These are phyloP conservation scores for Aspergillus transmontanensis DNA, from an alignment of 2,329 filamentous ascomycete genomes.

Conservation along the genomic window DNA sequence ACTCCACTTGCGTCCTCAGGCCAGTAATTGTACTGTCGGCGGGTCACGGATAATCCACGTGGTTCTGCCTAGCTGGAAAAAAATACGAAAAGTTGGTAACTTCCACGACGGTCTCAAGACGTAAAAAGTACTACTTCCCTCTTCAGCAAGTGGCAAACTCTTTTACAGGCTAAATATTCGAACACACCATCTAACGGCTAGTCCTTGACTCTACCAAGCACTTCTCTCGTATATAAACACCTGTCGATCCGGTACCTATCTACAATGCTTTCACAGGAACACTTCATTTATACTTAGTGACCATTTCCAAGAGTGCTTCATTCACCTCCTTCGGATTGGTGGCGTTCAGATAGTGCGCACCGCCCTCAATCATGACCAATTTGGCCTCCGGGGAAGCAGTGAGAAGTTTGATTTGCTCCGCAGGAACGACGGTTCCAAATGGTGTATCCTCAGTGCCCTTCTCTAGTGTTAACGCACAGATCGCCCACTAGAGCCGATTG, in stretches of 20 bases:
- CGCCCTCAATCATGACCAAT: slow-evolving; percentile 49
- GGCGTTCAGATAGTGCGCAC: slow-evolving; percentile 54
- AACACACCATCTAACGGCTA: not conserved
- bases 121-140: not conserved
- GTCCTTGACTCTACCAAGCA: not conserved
- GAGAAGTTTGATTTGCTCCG: slow-evolving; percentile 53
- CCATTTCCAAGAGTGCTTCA: slow-evolving; percentile 26
- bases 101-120: not conserved
- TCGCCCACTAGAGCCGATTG: not conserved
- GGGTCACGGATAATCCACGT: not conserved
- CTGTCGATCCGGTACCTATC: not conserved
- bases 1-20: slow-evolving; percentile 1
- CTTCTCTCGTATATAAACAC: not conserved
- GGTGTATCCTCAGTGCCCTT: slow-evolving; percentile 23
- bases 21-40: not conserved
- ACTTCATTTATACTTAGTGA: slow-evolving; percentile 24
- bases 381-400: slow-evolving; percentile 45
- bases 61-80: not conserved
- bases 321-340: slow-evolving; percentile 51
- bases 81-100: not conserved
- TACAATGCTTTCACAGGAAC: not conserved
- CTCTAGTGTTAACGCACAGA: not conserved
- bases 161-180: not conserved
- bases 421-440: slow-evolving; percentile 20
- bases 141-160: not conserved